These are phyloP conservation scores for Candida glaebosa DNA, from an alignment of 805 yeast genomes.

Conservation along the genomic window DNA sequence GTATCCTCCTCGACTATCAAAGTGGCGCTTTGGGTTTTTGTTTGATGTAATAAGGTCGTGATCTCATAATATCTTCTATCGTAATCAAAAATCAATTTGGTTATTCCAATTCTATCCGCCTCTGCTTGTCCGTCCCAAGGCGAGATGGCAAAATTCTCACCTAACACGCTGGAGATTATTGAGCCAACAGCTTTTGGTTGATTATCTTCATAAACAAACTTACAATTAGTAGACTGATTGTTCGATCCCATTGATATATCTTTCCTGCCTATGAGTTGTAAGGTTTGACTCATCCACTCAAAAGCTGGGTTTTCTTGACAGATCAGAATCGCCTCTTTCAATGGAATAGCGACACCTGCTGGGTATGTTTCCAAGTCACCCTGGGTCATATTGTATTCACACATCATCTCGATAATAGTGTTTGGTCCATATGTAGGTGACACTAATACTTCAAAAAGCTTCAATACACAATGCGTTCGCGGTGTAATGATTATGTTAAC, in stretches of 20 bases:
- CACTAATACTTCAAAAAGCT: constrained; percentile 60
- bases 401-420: constrained; percentile 61
- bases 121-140: constrained; percentile 75
- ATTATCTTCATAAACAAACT: constrained; percentile 7
- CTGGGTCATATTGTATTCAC: constrained; percentile 49
- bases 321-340: constrained; percentile 55
- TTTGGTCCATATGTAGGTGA: constrained; percentile 49
- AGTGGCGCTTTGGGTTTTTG: constrained; percentile 56
- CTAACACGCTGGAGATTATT: constrained; percentile 38
- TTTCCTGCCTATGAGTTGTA: constrained; percentile 62
- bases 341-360: constrained; percentile 62
- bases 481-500: constrained; percentile 64
- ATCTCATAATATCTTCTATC: constrained; percentile 82
- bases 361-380: constrained; percentile 68
- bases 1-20: constrained; percentile 31
- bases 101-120: constrained; percentile 63
- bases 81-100: constrained; percentile 66
- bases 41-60: constrained; percentile 65
- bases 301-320: constrained; percentile 53
- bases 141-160: constrained; percentile 39
- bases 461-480: constrained; percentile 54
- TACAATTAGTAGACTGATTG: constrained; percentile 12
- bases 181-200: constrained; percentile 33
- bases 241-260: constrained; percentile 47
- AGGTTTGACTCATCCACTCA: constrained; percentile 43